Percentiles rank a stretch among this genome's conserved stretches.
Conservation (phyloP, 805 yeast species). For the Sugiyamaella qingdaonensis region DNA sequence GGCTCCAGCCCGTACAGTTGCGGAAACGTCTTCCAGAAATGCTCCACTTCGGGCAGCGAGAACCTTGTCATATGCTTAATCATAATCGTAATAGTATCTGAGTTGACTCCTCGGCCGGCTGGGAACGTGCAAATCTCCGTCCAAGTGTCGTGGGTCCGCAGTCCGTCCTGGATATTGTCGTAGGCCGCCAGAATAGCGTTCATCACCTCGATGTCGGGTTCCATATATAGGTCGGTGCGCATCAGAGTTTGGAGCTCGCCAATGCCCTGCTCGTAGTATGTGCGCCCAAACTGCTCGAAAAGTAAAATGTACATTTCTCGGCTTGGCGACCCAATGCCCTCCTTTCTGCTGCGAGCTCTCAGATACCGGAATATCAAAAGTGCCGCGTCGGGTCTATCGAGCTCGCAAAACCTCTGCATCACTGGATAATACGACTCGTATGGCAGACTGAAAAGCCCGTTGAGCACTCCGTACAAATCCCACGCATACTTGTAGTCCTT, state of each 20-base stretch:
- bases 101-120: constrained; percentile 48
- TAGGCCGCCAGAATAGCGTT: constrained; percentile 65
- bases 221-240: constrained; percentile 57
- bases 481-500: constrained; percentile 45
- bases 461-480: constrained; percentile 55
- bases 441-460: constrained; percentile 53
- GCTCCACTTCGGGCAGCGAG: constrained; percentile 49
- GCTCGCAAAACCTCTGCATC: constrained; percentile 50
- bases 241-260: constrained; percentile 57
- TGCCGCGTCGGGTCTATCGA: constrained; percentile 57
- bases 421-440: constrained; percentile 55
- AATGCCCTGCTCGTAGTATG: constrained; percentile 60
- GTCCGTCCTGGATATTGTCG: constrained; percentile 47
- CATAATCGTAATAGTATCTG: constrained; percentile 64
- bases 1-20: constrained; percentile 48
- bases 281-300: constrained; percentile 57
- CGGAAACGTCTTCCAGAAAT: constrained; percentile 59
- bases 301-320: constrained; percentile 56
- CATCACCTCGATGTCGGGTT: constrained; percentile 52
- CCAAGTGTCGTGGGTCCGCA: constrained; percentile 45
- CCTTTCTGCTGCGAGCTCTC: constrained; percentile 51
- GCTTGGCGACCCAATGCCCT: constrained; percentile 48
- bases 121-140: constrained; percentile 54
- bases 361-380: constrained; percentile 57
- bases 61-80: constrained; percentile 55